Conservation (phyloP, 306 rosid species). For the Parietaria judaica region DNA sequence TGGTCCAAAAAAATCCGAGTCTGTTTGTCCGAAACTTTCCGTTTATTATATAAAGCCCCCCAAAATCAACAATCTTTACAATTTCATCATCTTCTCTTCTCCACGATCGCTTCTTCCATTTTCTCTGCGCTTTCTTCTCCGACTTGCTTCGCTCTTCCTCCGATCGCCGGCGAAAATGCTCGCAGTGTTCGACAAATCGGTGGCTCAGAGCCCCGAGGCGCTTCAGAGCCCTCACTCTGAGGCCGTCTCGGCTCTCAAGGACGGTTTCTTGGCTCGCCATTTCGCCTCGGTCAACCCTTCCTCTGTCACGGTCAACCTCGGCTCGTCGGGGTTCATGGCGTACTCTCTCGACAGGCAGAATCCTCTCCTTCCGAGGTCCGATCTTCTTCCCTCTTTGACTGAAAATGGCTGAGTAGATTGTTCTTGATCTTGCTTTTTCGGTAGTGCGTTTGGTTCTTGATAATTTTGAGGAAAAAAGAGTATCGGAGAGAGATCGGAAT, state of each 20-base stretch:
- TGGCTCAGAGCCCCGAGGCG: conserved; percentile 80
- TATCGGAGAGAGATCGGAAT: conserved; percentile 4
- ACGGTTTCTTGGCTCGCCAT: conserved; percentile 52
- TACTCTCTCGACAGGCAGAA: conserved; percentile 59
- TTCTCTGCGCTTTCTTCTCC: too few species aligned
- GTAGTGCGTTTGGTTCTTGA: neutral
- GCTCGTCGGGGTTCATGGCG: conserved; percentile 47
- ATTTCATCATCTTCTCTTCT: neutral
- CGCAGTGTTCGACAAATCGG: conserved; percentile 80
- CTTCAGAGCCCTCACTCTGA: conserved; percentile 54
- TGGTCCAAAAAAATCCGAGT: neutral
- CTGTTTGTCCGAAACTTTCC: neutral
- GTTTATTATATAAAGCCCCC: neutral
- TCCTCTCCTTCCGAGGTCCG: conserved; percentile 84
- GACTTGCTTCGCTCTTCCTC: neutral
- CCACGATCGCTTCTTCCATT: neutral
- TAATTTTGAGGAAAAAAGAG: conserved; percentile 1
- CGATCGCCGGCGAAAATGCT: conserved; percentile 50
- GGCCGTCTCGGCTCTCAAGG: conserved; percentile 60
- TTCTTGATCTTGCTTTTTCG: conserved; percentile 1
- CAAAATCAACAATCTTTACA: neutral
- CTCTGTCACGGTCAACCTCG: conserved; percentile 65
- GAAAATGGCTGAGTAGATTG: neutral
- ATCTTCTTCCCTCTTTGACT: conserved; percentile 5
- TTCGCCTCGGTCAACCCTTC: conserved; percentile 56